Percentiles rank a stretch among this genome's conserved stretches.
These are phyloP conservation scores for Biscutella auriculata DNA, from an alignment of 441 rosid species.

Conservation along the genomic window DNA sequence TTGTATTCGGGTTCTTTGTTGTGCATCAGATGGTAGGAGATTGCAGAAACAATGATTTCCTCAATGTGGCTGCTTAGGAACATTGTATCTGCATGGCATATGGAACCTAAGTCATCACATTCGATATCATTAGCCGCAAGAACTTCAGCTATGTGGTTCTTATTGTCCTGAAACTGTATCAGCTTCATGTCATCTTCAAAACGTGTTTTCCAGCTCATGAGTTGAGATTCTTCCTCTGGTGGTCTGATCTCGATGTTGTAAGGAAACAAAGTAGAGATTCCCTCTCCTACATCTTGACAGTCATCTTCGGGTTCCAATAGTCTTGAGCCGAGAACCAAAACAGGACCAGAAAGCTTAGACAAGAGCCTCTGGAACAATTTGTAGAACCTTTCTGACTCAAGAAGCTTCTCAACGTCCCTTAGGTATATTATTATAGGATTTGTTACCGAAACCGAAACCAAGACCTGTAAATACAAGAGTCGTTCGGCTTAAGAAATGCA, in stretches of 20 bases:
- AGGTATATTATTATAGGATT: slow-evolving; percentile 63
- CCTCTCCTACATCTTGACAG: slow-evolving; percentile 53
- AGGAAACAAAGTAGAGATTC: slow-evolving; percentile 56
- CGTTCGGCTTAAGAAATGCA: not conserved
- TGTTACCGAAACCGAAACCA: slow-evolving; percentile 62
- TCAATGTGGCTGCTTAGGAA: slow-evolving; percentile 62
- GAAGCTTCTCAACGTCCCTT: slow-evolving; percentile 72
- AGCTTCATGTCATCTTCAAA: slow-evolving; percentile 86
- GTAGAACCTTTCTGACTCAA: slow-evolving; percentile 60
- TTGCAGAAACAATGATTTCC: slow-evolving; percentile 82
- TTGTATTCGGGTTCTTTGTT: slow-evolving; percentile 75
- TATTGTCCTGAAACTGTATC: slow-evolving; percentile 82
- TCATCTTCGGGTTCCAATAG: slow-evolving; percentile 65
- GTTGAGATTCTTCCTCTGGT: slow-evolving; percentile 75
- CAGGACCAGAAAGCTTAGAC: slow-evolving; percentile 59
- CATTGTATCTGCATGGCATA: slow-evolving; percentile 72
- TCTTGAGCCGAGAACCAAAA: slow-evolving; percentile 76
- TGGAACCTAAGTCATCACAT: slow-evolving; percentile 72
- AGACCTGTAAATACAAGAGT: slow-evolving; percentile 38
- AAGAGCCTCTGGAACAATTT: slow-evolving; percentile 53
- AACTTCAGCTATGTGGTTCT: slow-evolving; percentile 82
- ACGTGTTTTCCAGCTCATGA: slow-evolving; percentile 67
- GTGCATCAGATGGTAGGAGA: slow-evolving; percentile 72
- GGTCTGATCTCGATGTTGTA: slow-evolving; percentile 70
- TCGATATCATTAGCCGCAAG: slow-evolving; percentile 81